phyloP scores from a whole-genome alignment of 345 rosid genomes.

The Garcia nutans region DNA sequence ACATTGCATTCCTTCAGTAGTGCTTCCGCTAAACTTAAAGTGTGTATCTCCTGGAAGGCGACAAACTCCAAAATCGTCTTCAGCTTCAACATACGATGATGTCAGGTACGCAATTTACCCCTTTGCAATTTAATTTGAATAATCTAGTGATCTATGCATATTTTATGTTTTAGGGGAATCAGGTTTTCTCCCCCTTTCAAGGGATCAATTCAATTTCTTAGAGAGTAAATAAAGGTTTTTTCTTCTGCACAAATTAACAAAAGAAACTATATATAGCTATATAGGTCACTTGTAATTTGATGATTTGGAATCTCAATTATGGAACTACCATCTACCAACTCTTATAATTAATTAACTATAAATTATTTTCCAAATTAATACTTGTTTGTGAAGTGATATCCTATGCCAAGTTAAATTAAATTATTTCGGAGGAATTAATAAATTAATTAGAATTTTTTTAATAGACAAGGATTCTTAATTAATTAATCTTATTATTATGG shows the following conservation, averaged over 20 bases:
- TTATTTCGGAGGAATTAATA: no score
- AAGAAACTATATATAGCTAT: background rate
- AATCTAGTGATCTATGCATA: no score
- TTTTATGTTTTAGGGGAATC: no score
- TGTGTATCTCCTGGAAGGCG: no score
- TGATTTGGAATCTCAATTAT: background rate
- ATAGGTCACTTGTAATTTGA: background rate
- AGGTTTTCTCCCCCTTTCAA: no score
- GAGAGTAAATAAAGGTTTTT: background rate
- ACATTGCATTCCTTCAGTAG: no score
- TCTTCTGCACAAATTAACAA: background rate
- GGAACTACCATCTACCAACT: slow-evolving; percentile 3
- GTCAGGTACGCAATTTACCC: no score
- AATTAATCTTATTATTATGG: background rate
- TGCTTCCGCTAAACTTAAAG: no score
- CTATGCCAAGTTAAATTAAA: background rate
- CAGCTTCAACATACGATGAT: no score
- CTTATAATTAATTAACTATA: background rate
- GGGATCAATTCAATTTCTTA: background rate
- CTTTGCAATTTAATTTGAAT: no score
- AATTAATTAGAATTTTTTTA: no score
- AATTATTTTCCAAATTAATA: background rate
- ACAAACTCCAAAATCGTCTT: no score
- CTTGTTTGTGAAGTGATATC: background rate
- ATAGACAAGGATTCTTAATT: background rate